Evolutionary conservation across 1,139 yeast genomes (phyloP).

Genomic region (Taphrina communis): DNA sequence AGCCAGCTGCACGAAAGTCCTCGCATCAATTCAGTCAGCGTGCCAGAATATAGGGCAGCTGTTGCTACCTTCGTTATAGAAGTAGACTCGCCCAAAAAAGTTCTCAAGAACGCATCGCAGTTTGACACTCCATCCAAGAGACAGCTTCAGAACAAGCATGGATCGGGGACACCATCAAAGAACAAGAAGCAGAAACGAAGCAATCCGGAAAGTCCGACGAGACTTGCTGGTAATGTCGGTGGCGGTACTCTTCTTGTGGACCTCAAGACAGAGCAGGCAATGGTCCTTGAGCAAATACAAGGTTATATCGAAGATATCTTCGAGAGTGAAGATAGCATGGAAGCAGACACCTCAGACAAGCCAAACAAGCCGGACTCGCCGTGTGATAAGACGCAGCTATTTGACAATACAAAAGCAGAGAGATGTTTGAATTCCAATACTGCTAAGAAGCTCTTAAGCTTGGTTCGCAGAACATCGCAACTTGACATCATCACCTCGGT

Average conservation of each 20-base stretch:
- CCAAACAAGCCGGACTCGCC: slow-evolving; percentile 56
- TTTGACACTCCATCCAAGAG: slow-evolving; percentile 9
- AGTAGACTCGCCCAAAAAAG: background rate
- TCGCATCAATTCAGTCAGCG: background rate
- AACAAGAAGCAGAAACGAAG: slow-evolving; percentile 1
- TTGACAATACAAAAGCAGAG: slow-evolving; percentile 4
- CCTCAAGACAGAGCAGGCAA: slow-evolving; percentile 32
- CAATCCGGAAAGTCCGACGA: slow-evolving; percentile 1
- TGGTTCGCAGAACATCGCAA: slow-evolving; percentile 21
- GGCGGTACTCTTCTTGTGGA: slow-evolving; percentile 10
- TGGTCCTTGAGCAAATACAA: slow-evolving; percentile 31
- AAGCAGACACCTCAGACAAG: slow-evolving; percentile 48
- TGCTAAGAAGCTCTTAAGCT: slow-evolving; percentile 2
- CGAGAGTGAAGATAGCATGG: slow-evolving; percentile 46
- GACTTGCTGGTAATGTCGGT: background rate
- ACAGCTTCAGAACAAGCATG: background rate
- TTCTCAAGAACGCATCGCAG: background rate
- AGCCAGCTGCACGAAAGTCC: background rate
- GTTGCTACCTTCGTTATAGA: slow-evolving; percentile 1
- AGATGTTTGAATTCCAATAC: slow-evolving; percentile 9
- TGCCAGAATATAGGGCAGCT: background rate
- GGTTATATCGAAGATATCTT: slow-evolving; percentile 46
- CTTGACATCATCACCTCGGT: background rate
- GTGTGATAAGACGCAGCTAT: slow-evolving; percentile 37
- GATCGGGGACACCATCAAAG: slow-evolving; percentile 1